A percentile compares a stretch with the other conserved stretches of the same genome.
Conservation (phyloP, 129 eudicot genomes). For the Flaveria brownii region DNA sequence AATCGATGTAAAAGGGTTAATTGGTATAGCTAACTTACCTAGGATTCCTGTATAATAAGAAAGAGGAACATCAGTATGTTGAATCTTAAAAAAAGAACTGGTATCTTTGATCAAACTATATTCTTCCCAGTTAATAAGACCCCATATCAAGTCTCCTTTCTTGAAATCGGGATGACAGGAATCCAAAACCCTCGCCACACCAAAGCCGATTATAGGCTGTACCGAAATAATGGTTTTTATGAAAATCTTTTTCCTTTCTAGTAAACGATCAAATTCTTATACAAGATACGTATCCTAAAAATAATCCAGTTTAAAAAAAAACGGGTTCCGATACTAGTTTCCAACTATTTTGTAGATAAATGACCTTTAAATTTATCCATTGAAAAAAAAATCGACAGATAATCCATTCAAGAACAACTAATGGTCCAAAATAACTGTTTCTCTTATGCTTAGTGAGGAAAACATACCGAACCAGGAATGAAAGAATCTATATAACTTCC, state of each 20-base stretch:
- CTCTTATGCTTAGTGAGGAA: too few species aligned
- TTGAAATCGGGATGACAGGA: not conserved
- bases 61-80: not conserved
- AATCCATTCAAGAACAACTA: too few species aligned
- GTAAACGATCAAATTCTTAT: too few species aligned
- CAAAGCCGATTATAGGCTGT: not conserved
- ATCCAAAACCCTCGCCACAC: not conserved
- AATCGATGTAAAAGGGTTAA: not conserved
- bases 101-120: constrained; percentile 2
- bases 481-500: not conserved
- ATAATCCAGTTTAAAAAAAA: too few species aligned
- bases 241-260: not conserved
- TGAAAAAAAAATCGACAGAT: too few species aligned
- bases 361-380: too few species aligned
- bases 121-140: not conserved
- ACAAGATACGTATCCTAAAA: too few species aligned
- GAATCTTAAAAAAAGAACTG: not conserved
- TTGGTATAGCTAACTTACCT: not conserved
- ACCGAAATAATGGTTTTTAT: not conserved
- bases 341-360: too few species aligned
- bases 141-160: constrained; percentile 5
- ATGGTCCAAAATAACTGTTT: not conserved
- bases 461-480: constrained; percentile 20
- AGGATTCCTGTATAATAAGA: not conserved
- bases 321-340: too few species aligned